Evolutionary conservation across 1,139 yeast species (phyloP).

Genomic region (Taphrina confusa): DNA sequence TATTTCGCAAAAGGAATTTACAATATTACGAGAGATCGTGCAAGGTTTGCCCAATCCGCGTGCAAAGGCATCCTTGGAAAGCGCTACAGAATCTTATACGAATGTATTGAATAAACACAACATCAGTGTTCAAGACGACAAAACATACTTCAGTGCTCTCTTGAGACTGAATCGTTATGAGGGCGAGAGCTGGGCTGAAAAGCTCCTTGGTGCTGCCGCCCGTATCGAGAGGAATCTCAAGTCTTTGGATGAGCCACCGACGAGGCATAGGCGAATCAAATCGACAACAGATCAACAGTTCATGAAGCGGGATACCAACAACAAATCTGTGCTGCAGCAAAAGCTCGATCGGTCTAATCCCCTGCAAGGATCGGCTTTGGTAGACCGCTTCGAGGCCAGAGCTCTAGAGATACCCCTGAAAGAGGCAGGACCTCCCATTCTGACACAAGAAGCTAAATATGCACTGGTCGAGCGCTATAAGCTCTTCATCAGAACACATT

Average conservation of each 20-base stretch:
- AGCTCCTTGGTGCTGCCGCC: conserved; percentile 17
- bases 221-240: conserved; percentile 5
- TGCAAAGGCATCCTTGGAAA: conserved; percentile 13
- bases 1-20: conserved; percentile 7
- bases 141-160: conserved; percentile 20
- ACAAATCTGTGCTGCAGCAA: conserved; percentile 10
- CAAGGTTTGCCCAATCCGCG: neutral
- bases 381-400: neutral
- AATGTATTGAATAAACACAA: neutral
- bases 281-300: neutral
- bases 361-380: neutral
- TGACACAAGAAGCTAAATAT: conserved; percentile 11
- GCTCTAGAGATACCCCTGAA: neutral
- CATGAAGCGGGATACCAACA: neutral
- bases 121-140: neutral
- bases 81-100: conserved; percentile 1
- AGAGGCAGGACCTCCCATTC: neutral
- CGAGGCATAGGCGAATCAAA: conserved; percentile 4
- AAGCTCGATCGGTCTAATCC: neutral
- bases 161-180: conserved; percentile 6
- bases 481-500: conserved; percentile 5
- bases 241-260: neutral
- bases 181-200: conserved; percentile 9
- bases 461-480: conserved; percentile 8
- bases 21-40: conserved; percentile 15